phyloP scores from a whole-genome alignment of 2,329 filamentous ascomycete species.

The Arthroderma sp. region DNA sequence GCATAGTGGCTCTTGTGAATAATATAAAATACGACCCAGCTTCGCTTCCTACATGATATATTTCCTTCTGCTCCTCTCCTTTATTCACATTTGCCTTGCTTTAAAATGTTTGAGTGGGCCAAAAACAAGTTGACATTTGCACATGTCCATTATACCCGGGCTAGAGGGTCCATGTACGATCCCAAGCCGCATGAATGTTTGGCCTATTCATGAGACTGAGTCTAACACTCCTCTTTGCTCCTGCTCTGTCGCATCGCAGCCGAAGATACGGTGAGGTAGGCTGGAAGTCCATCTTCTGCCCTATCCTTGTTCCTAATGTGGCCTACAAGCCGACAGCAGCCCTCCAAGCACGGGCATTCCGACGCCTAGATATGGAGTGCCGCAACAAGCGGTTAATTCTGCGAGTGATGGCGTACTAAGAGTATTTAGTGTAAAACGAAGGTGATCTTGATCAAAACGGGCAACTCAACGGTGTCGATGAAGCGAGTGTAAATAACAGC shows the following conservation, averaged over 20 bases:
- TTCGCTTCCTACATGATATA: background rate
- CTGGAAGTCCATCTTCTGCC: slow-evolving; percentile 11
- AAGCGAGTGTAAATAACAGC: too few species aligned
- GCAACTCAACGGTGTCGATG: too few species aligned
- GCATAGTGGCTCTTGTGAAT: too few species aligned
- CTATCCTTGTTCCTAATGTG: slow-evolving; percentile 12
- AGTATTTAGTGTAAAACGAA: too few species aligned
- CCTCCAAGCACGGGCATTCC: slow-evolving; percentile 10
- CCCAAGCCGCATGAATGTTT: too few species aligned
- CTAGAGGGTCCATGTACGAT: too few species aligned
- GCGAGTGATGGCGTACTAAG: too few species aligned
- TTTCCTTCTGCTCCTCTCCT: background rate
- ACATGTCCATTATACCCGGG: too few species aligned
- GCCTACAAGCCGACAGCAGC: slow-evolving; percentile 13
- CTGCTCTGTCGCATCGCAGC: slow-evolving; percentile 8
- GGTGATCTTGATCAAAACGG: too few species aligned
- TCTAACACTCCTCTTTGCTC: slow-evolving; percentile 9
- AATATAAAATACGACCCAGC: background rate
- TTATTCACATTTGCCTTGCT: background rate
- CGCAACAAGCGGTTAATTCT: slow-evolving; percentile 6
- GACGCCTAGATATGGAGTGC: slow-evolving; percentile 12
- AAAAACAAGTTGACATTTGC: too few species aligned
- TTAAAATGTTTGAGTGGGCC: too few species aligned
- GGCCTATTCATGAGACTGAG: too few species aligned
- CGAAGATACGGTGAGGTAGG: slow-evolving; percentile 10